These are phyloP conservation scores for Pulveroboletus sp. DNA, from an alignment of 1,284 basidiomycete genomes.

Conservation along the genomic window DNA sequence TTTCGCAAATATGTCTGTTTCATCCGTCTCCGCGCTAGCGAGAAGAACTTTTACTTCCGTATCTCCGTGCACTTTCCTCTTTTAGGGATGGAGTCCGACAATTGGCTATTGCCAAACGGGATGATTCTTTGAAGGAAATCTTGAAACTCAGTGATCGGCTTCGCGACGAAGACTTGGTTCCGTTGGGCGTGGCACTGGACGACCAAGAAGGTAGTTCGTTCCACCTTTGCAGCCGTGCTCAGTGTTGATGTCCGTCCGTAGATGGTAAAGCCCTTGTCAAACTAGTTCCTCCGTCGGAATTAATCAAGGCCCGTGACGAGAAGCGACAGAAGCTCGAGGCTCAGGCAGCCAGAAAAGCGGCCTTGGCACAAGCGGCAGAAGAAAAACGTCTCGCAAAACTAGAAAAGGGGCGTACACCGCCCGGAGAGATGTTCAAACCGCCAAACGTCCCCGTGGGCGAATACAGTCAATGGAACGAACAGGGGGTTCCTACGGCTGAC, in stretches of 20 bases:
- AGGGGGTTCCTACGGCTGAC: conserved; percentile 85
- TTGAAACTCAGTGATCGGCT: conserved; percentile 85
- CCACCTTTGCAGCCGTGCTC: not conserved
- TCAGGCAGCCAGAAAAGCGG: conserved; percentile 83
- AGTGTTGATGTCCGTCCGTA: conserved; percentile 31
- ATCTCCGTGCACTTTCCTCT: conserved; percentile 80
- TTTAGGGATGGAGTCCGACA: conserved; percentile 92
- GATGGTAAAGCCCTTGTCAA: conserved; percentile 96
- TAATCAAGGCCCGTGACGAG: conserved; percentile 86
- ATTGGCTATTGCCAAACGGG: conserved; percentile 75
- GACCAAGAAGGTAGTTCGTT: conserved; percentile 81
- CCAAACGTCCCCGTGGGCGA: conserved; percentile 70
- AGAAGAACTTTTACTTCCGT: conserved; percentile 88
- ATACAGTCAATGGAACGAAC: conserved; percentile 82
- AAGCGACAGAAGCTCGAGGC: conserved; percentile 79
- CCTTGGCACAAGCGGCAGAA: conserved; percentile 69
- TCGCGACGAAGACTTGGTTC: conserved; percentile 87
- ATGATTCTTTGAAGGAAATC: conserved; percentile 73
- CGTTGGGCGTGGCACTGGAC: conserved; percentile 93
- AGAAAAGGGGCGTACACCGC: conserved; percentile 80
- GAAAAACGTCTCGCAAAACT: conserved; percentile 81
- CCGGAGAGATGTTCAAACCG: conserved; percentile 82
- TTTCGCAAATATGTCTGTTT: conserved; percentile 5
- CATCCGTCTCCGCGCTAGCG: conserved; percentile 47
- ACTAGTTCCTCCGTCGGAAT: conserved; percentile 80